phyloP scores from a whole-genome alignment of 2,329 filamentous ascomycete genomes.

The Neonectria hederae region DNA sequence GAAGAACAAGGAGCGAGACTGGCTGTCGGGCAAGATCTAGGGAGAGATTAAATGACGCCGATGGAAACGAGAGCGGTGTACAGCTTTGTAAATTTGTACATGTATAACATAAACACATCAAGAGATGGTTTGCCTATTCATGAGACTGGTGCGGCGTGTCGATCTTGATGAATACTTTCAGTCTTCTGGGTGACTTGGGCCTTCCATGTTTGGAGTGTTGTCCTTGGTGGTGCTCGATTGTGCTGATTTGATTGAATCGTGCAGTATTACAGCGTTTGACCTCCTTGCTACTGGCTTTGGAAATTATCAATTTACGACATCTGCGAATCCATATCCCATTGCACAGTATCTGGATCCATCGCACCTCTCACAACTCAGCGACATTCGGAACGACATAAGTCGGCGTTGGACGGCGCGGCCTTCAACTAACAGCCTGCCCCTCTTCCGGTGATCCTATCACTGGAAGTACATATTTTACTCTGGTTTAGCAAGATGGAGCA shows the following conservation, averaged over 20 bases:
- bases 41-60: constrained; percentile 6
- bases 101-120: constrained; percentile 44
- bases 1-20: constrained; percentile 56
- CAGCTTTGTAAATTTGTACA: constrained; percentile 45
- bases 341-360: neutral
- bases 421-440: neutral
- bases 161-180: neutral
- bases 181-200: too few relatives aligned
- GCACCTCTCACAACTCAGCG: neutral
- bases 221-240: neutral
- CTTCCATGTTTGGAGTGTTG: too few relatives aligned
- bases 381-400: neutral
- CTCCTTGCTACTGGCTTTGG: neutral
- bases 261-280: neutral
- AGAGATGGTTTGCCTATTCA: constrained; percentile 31
- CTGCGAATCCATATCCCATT: neutral
- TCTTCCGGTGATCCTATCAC: neutral
- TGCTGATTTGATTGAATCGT: neutral
- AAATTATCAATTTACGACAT: neutral
- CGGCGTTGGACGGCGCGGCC: neutral
- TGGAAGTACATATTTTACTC: neutral
- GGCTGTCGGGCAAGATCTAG: constrained; percentile 52
- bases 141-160: neutral
- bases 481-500: neutral
- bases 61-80: constrained; percentile 31